These are phyloP conservation scores for Euphorbia corollata DNA, from an alignment of 441 rosid genomes.

Conservation along the genomic window DNA sequence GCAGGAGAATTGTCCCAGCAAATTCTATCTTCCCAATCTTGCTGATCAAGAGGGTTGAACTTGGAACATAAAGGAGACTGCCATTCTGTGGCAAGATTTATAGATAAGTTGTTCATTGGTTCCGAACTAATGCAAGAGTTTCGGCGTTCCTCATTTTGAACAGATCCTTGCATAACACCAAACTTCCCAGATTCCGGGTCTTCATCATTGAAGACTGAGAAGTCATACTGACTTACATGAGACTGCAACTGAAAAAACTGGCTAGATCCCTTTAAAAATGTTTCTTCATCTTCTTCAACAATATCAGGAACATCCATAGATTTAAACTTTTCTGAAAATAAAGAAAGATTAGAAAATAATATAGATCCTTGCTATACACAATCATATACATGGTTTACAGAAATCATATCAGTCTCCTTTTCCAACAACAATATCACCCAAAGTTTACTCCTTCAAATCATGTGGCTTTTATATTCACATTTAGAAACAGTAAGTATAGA, in stretches of 20 bases:
- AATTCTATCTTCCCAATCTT: constrained; percentile 86
- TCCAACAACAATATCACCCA: not conserved
- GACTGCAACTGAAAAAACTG: constrained; percentile 34
- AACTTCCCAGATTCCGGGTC: constrained; percentile 30
- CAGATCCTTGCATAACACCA: constrained; percentile 34
- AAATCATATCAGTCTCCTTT: not conserved
- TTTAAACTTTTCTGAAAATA: constrained; percentile 54
- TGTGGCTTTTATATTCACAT: constrained; percentile 5
- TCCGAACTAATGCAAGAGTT: constrained; percentile 53
- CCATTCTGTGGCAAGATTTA: constrained; percentile 42
- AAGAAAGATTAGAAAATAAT: constrained; percentile 13
- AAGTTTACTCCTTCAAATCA: not conserved
- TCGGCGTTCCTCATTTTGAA: constrained; percentile 25
- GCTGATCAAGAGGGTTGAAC: constrained; percentile 74
- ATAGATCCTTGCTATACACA: constrained; percentile 16
- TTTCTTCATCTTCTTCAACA: constrained; percentile 92
- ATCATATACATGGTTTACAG: constrained; percentile 13
- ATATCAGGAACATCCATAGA: constrained; percentile 50
- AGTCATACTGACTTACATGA: constrained; percentile 34
- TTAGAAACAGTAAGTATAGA: not conserved
- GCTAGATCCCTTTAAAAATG: constrained; percentile 50
- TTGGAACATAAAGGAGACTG: constrained; percentile 39
- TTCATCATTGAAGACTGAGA: constrained; percentile 31
- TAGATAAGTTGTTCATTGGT: constrained; percentile 44
- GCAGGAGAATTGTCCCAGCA: constrained; percentile 71